Evolutionary conservation across 2,329 filamentous ascomycete genomes (phyloP).

Genomic region (Aureobasidium sp.): DNA sequence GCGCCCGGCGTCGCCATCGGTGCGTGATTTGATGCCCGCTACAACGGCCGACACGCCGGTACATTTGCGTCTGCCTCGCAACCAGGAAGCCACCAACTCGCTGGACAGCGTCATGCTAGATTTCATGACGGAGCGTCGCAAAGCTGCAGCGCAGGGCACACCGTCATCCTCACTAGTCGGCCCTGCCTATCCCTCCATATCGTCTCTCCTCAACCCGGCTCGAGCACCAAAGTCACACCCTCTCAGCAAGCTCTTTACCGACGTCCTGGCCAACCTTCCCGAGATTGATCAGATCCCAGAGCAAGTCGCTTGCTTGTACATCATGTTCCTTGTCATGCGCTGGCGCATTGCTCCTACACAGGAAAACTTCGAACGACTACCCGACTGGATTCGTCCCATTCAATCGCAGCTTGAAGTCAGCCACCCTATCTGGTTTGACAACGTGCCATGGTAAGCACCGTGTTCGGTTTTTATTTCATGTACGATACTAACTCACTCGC

Average conservation of each 20-base stretch:
- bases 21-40: conserved; percentile 20
- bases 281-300: conserved; percentile 66
- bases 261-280: conserved; percentile 76
- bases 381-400: conserved; percentile 61
- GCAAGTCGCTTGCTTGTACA: conserved; percentile 69
- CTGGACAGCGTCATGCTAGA: conserved; percentile 72
- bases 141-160: conserved; percentile 57
- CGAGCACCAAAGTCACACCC: conserved; percentile 55
- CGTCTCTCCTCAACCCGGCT: conserved; percentile 65
- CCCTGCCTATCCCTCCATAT: conserved; percentile 70
- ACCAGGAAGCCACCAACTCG: conserved; percentile 61
- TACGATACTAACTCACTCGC: neutral
- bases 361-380: conserved; percentile 70
- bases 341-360: conserved; percentile 75
- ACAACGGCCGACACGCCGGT: conserved; percentile 21
- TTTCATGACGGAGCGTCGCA: conserved; percentile 61
- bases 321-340: conserved; percentile 76
- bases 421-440: conserved; percentile 76
- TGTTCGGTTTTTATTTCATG: neutral
- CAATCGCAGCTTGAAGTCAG: conserved; percentile 55
- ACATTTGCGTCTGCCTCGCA: conserved; percentile 36
- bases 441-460: conserved; percentile 56
- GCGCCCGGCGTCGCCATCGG: conserved; percentile 8
- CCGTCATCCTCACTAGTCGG: conserved; percentile 59
- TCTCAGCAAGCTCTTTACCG: conserved; percentile 74